Base-by-base conservation (phyloP, 1,284 basidiomycete species). In the Fomitiporia mediterranea region DNA sequence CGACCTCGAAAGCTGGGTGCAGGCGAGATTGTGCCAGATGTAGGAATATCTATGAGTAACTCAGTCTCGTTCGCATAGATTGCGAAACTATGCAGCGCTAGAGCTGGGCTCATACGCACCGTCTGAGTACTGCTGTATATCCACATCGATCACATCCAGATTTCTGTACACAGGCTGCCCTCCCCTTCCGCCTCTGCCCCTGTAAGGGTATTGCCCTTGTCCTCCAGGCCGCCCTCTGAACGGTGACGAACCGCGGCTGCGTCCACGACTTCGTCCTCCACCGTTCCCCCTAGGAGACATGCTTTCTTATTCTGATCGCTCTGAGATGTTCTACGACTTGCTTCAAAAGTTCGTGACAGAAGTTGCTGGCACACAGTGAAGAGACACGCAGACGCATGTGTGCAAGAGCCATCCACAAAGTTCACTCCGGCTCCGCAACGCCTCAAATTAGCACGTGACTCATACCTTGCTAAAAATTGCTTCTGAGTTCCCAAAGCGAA, bases 101-200 rank as follows among this genome's bases (percentile, higher is more conserved):
- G 19, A 13, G 25, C 13, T 32, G 30, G 15, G 39, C 23, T 35
- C 6, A 25, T 17, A 64, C 69, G 37, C 57, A 70, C 69, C 62
- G 27, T 62, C 62, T 7, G 63, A 52, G 65, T 66, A 68, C 51
- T 63, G 60, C 52, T 69, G 68, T 7, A 71, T 64, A 11, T 67
- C 63, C 17, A 66, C 64, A 55, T 71, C 70, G 34, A 65, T 61
- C 2, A 65, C 62, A 42, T 69, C 67, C 25, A 66, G 21, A 42
- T 56, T 57, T 4, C 19, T 40, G 44, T 60, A 60, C 30, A 17
- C 40, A 34, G 52, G 52, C 9, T 21, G 59, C 46, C 7, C 56
- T 60, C 2, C 65, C 63, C 66, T 66, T 44, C 65, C 28, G 58
- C 64, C 58, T 9, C 62, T 34, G 27, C 63, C 64, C 50, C 62